These are phyloP conservation scores for Aspergillus leporis DNA, from an alignment of 495 filamentous ascomycete species.

Conservation along the genomic window DNA sequence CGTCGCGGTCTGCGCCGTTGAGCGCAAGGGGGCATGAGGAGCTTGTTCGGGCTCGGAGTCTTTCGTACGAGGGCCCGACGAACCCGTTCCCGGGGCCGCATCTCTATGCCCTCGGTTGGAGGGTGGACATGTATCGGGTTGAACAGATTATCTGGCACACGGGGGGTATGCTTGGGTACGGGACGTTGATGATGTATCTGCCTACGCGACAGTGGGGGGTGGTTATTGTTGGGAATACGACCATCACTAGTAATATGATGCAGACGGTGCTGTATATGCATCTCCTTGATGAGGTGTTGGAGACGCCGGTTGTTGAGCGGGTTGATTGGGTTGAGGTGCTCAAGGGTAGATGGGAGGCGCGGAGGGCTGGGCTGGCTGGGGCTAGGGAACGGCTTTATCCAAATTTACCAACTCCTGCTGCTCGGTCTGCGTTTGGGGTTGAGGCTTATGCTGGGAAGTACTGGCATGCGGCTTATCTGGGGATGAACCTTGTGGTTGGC, in stretches of 20 bases:
- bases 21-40: not conserved
- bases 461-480: not conserved
- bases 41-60: slow-evolving; percentile 17
- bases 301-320: not conserved
- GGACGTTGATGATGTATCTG: slow-evolving; percentile 43
- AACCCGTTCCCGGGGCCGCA: slow-evolving; percentile 21
- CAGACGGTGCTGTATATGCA: not conserved
- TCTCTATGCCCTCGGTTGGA: slow-evolving; percentile 49
- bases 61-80: not conserved
- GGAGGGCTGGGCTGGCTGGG: not conserved
- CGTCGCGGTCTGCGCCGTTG: too few relatives aligned
- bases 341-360: too few relatives aligned
- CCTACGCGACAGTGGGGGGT: slow-evolving; percentile 45
- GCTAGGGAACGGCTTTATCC: not conserved
- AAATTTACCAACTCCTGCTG: not conserved
- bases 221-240: slow-evolving; percentile 44
- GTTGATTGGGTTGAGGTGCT: not conserved
- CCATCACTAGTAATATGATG: not conserved
- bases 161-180: slow-evolving; percentile 49
- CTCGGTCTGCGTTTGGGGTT: not conserved
- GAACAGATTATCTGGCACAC: slow-evolving; percentile 39
- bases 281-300: not conserved
- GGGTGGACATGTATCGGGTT: slow-evolving; percentile 38
- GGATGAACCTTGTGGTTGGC: not conserved
- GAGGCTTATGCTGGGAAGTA: not conserved